Evolutionary conservation across 495 filamentous ascomycete species (phyloP).

Genomic region (Tuber borchii): DNA sequence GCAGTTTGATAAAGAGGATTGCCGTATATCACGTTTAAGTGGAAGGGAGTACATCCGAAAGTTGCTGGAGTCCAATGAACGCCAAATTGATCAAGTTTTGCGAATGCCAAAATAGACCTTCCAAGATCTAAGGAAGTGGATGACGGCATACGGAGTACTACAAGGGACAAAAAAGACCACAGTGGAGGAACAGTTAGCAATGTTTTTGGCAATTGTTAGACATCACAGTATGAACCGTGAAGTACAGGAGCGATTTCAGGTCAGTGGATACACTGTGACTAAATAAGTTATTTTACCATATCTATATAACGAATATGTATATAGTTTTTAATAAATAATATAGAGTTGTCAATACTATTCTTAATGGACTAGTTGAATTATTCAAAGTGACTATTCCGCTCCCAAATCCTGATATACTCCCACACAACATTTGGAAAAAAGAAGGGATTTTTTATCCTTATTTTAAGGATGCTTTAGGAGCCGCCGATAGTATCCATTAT

Average conservation of each 20-base stretch:
- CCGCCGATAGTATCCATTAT: background rate
- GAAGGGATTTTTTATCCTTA: background rate
- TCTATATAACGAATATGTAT: background rate
- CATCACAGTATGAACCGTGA: background rate
- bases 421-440: background rate
- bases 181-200: background rate
- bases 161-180: no score
- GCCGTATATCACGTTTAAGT: no score
- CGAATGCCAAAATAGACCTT: no score
- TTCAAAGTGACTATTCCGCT: background rate
- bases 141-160: no score
- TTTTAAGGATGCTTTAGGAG: background rate
- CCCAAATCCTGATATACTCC: background rate
- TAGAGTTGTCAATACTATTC: background rate
- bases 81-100: no score
- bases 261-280: background rate
- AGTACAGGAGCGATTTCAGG: background rate
- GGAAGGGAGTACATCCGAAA: no score
- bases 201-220: background rate
- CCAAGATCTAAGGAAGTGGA: no score
- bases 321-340: background rate
- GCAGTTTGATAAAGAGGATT: no score
- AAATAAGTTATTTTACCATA: background rate
- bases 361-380: background rate
- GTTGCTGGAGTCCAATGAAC: no score